phyloP scores from a whole-genome alignment of 306 rosid species.

The Ochetophila trinervis region DNA sequence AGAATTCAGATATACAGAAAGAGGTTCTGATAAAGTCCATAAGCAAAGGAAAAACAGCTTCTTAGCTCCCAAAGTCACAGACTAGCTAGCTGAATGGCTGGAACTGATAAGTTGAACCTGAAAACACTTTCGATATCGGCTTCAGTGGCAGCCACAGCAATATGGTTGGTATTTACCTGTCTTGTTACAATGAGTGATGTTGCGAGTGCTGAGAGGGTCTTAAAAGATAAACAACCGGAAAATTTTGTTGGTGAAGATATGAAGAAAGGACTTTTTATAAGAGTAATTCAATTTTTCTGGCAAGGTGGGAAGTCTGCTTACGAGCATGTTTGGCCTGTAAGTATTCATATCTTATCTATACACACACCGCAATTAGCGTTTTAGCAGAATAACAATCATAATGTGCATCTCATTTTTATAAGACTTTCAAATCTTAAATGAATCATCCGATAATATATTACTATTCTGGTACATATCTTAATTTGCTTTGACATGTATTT shows the following conservation, averaged over 20 bases:
- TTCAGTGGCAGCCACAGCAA: constrained; percentile 19
- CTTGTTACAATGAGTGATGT: constrained; percentile 40
- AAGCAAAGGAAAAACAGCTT: too few relatives aligned
- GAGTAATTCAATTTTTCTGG: constrained; percentile 49
- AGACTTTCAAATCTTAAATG: not conserved
- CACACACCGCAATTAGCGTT: not conserved
- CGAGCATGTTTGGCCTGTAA: constrained; percentile 80
- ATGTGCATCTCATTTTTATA: not conserved
- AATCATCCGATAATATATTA: constrained; percentile 1
- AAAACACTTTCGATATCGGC: constrained; percentile 32
- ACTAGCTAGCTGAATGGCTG: constrained; percentile 40
- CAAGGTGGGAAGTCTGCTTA: constrained; percentile 48
- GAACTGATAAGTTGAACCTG: constrained; percentile 11
- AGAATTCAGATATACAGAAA: not conserved
- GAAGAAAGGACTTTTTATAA: constrained; percentile 32
- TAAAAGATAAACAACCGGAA: constrained; percentile 37
- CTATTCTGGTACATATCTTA: not conserved
- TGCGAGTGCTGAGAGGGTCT: constrained; percentile 44
- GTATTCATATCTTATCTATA: constrained; percentile 17
- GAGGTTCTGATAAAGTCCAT: not conserved
- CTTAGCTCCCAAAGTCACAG: constrained; percentile 15
- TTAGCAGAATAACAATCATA: too few relatives aligned
- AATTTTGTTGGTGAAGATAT: constrained; percentile 10
- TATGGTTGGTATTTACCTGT: constrained; percentile 39
- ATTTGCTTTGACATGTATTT: constrained; percentile 18